These are phyloP conservation scores for Spizellomyces punctatus DNA, from an alignment of 192 early-diverging fungal species.

Conservation along the genomic window DNA sequence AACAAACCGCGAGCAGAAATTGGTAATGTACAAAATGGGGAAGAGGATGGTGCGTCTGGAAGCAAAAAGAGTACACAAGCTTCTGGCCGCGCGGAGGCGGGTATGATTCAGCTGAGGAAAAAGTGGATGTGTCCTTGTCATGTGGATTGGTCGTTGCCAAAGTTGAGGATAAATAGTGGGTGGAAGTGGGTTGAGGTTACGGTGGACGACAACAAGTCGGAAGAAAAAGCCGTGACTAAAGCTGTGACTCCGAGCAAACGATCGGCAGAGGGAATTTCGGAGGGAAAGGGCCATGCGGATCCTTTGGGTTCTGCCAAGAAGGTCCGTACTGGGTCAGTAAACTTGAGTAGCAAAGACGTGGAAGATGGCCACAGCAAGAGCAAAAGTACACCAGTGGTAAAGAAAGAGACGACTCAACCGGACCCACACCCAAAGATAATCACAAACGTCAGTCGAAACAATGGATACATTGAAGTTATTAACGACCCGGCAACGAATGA, in stretches of 20 bases:
- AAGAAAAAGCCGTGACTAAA: constrained; percentile 2
- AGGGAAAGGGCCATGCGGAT: no score
- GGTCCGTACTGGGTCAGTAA: no score
- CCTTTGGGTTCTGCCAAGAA: no score
- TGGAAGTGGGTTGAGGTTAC: constrained; percentile 27
- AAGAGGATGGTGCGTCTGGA: constrained; percentile 6
- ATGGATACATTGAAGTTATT: constrained; percentile 32
- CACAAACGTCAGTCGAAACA: constrained; percentile 1
- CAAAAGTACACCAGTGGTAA: no score
- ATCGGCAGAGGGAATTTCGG: no score
- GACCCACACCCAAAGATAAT: no score
- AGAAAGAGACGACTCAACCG: no score
- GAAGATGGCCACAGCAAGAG: no score
- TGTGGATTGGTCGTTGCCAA: constrained; percentile 46
- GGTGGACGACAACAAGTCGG: not conserved
- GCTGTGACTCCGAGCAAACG: not conserved
- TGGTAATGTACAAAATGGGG: constrained; percentile 14
- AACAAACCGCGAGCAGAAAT: constrained; percentile 9
- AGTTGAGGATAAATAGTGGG: constrained; percentile 7
- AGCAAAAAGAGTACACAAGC: not conserved
- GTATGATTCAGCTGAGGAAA: constrained; percentile 34
- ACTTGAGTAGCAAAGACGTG: no score
- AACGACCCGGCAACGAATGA: constrained; percentile 19
- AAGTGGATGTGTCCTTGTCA: constrained; percentile 63
- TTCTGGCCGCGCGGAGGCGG: not conserved